These are phyloP conservation scores for Ogataea nonfermentans DNA, from an alignment of 805 yeast genomes.

Conservation along the genomic window DNA sequence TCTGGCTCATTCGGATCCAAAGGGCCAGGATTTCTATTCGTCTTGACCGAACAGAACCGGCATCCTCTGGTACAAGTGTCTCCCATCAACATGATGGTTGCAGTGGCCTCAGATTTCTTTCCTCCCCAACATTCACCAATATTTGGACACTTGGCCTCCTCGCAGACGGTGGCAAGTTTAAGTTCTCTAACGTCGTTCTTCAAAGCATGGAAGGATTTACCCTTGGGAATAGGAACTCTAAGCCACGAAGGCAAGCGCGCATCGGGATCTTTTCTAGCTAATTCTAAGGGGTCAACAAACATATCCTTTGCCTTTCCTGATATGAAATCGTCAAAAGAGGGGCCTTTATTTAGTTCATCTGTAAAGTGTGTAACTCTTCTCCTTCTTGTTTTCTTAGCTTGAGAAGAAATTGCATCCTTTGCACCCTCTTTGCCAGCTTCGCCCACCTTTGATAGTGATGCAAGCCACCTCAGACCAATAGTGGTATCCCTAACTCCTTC, in stretches of 20 bases:
- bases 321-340: constrained; percentile 89
- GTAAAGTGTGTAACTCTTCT: constrained; percentile 60
- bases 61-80: constrained; percentile 99
- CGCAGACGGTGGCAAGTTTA: constrained; percentile 93
- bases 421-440: background rate
- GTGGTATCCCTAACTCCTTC: background rate
- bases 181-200: constrained; percentile 86
- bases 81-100: constrained; percentile 96
- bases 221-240: constrained; percentile 96
- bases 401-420: constrained; percentile 1
- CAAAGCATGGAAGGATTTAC: constrained; percentile 73
- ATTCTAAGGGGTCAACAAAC: constrained; percentile 72
- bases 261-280: constrained; percentile 64
- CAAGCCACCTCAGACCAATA: constrained; percentile 1
- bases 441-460: constrained; percentile 1
- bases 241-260: constrained; percentile 89
- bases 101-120: constrained; percentile 87
- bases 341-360: constrained; percentile 76
- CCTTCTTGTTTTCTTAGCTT: constrained; percentile 32
- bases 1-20: constrained; percentile 97
- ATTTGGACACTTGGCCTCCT: constrained; percentile 99
- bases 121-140: constrained; percentile 99
- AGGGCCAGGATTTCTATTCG: constrained; percentile 80
- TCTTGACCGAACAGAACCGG: constrained; percentile 94
- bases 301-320: constrained; percentile 72